These are phyloP conservation scores for Fusarium solani-melongenae DNA, from an alignment of 2,329 filamentous ascomycete genomes.

Conservation along the genomic window DNA sequence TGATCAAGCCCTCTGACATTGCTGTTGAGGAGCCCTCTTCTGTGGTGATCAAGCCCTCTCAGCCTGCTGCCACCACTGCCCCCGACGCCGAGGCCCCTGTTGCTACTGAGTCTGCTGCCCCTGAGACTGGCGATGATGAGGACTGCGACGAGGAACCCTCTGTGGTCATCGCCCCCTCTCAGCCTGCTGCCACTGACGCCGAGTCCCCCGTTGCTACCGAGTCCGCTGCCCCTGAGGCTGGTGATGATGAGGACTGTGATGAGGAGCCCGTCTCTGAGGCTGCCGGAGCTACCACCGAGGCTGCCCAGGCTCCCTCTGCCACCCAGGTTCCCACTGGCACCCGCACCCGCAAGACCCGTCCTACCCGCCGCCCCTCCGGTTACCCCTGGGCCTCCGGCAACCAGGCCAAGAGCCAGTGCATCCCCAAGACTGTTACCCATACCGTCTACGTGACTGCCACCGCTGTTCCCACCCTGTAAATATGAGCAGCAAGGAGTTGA, in stretches of 20 bases:
- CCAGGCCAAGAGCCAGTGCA: constrained; percentile 19
- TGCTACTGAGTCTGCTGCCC: neutral
- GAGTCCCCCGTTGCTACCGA: neutral
- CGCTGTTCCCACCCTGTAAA: constrained; percentile 2
- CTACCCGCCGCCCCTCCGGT: constrained; percentile 22
- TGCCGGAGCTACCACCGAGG: neutral
- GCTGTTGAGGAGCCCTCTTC: neutral
- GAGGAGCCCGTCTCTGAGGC: constrained; percentile 11
- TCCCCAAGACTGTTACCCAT: constrained; percentile 28
- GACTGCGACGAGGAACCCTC: neutral
- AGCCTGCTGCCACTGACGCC: constrained; percentile 1
- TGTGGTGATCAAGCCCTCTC: neutral
- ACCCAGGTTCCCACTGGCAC: constrained; percentile 23
- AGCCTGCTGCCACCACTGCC: constrained; percentile 1
- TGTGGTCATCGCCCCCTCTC: neutral
- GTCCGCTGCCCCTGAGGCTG: constrained; percentile 5
- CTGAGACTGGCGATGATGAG: constrained; percentile 3
- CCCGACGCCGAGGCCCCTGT: neutral
- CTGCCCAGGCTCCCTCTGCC: neutral
- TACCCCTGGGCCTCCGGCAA: constrained; percentile 7
- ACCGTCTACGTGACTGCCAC: constrained; percentile 42
- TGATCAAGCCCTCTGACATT: constrained; percentile 9
- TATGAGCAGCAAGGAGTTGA: neutral
- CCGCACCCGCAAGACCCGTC: constrained; percentile 12
- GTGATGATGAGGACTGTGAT: constrained; percentile 11